Evolutionary conservation across 345 rosid species (phyloP), one percentile per base, ranked within the genome.

Genomic region (Gossypium mustelinum): DNA sequence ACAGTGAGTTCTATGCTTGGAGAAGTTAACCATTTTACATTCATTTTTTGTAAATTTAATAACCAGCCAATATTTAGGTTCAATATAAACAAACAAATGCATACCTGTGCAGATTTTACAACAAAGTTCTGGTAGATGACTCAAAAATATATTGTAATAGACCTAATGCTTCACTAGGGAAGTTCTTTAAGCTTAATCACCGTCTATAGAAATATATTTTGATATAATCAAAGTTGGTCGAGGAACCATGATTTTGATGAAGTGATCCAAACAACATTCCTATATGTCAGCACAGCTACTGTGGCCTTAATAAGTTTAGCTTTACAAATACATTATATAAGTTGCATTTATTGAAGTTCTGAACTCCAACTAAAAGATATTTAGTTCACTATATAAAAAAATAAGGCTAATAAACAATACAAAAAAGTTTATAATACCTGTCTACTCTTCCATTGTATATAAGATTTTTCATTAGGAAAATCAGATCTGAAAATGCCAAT

Each of bases 401-500:
- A 68, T 66, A 55, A 34, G 39, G 47, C 17, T 9, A 29, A 27
- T 5, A 52, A 55, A 78, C 52, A 72, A 52, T 63, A 51, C 52
- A 59, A 45, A 41, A 57, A 61, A 52, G 60, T 50, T 63, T 18
- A 77, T 70, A 25, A 66, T 82, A 92, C 98, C 96, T 92, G 96
- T 81, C 98, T 92, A 78, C 79, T 85, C 84, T 85, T 92, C 98
- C 98, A 94, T 77, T 91, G 89, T 81, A 83, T 64, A 84, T 92
- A 92, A 75, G 84, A 84, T 81, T 90, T 94, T 81, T 92, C 97
- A 82, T 74, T 86, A 65, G 72, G 86, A 84, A 94, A 91, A 84
- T 91, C 98, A 78, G 94, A 91, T 87, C 86, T 86, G 83, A 84
- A 84, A 73, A 88, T 84, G 72, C 94, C 98, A 87, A 84, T 87